Percentiles rank a stretch among this genome's conserved stretches.
Conservation (phyloP, 192 early-diverging fungal genomes). For the Coemansia sp. region DNA sequence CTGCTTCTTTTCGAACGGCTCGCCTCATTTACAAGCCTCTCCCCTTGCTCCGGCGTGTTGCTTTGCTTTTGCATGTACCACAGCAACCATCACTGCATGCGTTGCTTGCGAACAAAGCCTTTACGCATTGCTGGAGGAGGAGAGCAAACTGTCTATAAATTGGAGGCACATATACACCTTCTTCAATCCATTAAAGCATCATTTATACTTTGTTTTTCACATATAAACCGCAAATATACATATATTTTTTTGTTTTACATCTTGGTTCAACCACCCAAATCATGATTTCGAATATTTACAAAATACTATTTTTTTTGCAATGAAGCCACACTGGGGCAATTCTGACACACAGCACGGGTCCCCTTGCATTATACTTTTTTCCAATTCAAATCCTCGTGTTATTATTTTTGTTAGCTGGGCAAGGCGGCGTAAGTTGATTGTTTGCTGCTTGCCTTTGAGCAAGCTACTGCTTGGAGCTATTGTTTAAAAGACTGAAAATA, state of each 20-base stretch:
- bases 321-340: too few species aligned
- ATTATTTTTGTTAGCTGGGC: not conserved
- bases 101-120: not conserved
- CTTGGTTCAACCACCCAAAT: too few species aligned
- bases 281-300: too few species aligned
- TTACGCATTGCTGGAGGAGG: not conserved
- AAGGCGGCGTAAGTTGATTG: not conserved
- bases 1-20: too few species aligned
- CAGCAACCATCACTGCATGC: not conserved
- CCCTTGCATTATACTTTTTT: not conserved
- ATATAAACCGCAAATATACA: too few species aligned
- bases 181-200: not conserved
- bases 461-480: not conserved
- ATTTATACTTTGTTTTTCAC: not conserved
- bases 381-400: not conserved
- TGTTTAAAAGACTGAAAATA: not conserved
- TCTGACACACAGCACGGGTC: too few species aligned
- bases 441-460: not conserved
- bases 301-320: not conserved
- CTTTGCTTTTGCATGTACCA: not conserved
- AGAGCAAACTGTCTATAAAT: not conserved
- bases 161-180: not conserved
- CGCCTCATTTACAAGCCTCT: too few species aligned
- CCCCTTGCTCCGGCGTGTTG: not conserved
- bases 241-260: not conserved